Base-by-base conservation (phyloP, 345 rosid species). In the Euphorbia lathyris region DNA sequence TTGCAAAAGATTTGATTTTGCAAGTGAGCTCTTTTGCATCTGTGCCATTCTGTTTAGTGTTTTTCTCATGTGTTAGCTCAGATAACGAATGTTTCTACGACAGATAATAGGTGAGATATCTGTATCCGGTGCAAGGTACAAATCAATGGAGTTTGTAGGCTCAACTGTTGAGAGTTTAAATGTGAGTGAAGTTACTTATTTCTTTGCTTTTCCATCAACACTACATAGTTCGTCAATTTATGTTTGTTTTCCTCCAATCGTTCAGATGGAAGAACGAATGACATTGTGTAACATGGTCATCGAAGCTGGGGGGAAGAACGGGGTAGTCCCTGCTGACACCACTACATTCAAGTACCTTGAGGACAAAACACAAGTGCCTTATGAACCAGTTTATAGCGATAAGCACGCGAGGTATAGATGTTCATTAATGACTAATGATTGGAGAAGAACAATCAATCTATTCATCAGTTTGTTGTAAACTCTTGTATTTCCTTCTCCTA, bases 281-380 rank as follows among this genome's bases (percentile, higher is more conserved):
- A 92, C 99, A 5, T 71, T 95, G 14, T 95, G 99, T 85, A 92
- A 90, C 77, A 95, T 95, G 99, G 99, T 90, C 58, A 78, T 95
- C 40, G 99, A 95, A 86, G 99, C 98, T 73, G 97, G 99, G 71
- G 99, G 96, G 45, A 95, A 92, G 85, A 95, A 95, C 68, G 99
- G 99, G 63, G 88, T 95, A 48, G 82, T 95, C 66, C 97, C 98
- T 19, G 93, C 98, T 73, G 99, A 95, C 78, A 77, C 81, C 77
- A 95, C 92, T 4, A 95, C 99, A 67, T 87, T 85, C 66, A 83
- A 90, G 80, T 95, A 95, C 74, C 90, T 95, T 68, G 91, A 92
- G 96, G 91, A 83, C 77, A 95, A 88, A 81, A 88, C 97, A 67
- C 83, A 98, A 56, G 66, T 88, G 51, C 82, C 91, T 5, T 92